Evolutionary conservation across 2,329 filamentous ascomycete species (phyloP).

Genomic region (Achaetomium macrosporum): DNA sequence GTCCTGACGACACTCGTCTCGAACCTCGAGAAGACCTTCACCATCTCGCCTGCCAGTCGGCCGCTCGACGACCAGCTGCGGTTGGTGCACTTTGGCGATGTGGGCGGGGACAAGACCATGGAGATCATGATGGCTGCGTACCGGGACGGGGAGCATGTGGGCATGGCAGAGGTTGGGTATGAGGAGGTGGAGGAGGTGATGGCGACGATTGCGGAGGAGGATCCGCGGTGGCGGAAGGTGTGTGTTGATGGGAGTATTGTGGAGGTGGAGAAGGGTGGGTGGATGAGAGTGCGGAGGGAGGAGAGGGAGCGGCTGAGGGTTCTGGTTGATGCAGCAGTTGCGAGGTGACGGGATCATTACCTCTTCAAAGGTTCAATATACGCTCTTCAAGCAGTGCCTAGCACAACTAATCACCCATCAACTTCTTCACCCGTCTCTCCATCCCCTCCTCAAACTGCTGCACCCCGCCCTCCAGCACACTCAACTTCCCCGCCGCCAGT

Average conservation of each 20-base stretch:
- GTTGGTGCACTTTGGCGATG: slow-evolving; percentile 68
- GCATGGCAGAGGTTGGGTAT: slow-evolving; percentile 58
- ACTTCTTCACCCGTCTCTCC: slow-evolving; percentile 50
- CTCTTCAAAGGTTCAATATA: neutral
- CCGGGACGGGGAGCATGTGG: slow-evolving; percentile 50
- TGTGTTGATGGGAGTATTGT: slow-evolving; percentile 93
- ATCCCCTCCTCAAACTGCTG: slow-evolving; percentile 59
- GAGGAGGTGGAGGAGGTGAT: slow-evolving; percentile 60
- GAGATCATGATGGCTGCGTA: slow-evolving; percentile 66
- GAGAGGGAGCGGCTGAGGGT: slow-evolving; percentile 38
- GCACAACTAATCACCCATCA: slow-evolving; percentile 27
- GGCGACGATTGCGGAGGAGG: slow-evolving; percentile 61
- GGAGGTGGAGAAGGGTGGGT: slow-evolving; percentile 58
- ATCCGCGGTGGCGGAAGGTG: slow-evolving; percentile 73
- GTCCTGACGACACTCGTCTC: slow-evolving; percentile 71
- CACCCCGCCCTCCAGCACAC: slow-evolving; percentile 53
- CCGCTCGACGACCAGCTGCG: slow-evolving; percentile 66
- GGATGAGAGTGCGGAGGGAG: slow-evolving; percentile 58
- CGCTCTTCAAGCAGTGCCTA: neutral
- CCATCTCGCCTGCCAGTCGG: slow-evolving; percentile 67
- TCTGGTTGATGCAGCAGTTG: slow-evolving; percentile 31
- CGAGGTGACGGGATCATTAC: neutral
- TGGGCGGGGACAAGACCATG: slow-evolving; percentile 63
- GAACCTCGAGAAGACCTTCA: slow-evolving; percentile 74
- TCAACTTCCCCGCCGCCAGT: slow-evolving; percentile 52